Conservation (phyloP, 2,329 filamentous ascomycete genomes). For the Torrubiella hemipterigena region DNA sequence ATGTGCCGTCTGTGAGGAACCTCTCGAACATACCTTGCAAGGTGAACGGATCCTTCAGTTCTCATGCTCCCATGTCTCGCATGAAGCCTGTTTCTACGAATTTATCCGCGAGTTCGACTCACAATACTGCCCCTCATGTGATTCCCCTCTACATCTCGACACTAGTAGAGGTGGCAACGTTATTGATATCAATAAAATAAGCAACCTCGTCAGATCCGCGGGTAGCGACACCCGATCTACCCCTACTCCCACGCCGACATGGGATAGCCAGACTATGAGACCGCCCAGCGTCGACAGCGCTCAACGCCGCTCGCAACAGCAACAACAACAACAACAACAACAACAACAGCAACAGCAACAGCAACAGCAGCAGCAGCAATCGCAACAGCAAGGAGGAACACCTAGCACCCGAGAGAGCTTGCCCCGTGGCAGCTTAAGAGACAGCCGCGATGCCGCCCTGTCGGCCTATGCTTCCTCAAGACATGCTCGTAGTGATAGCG, state of each 20-base stretch:
- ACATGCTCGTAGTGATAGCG: slow-evolving; percentile 71
- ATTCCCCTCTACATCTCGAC: slow-evolving; percentile 83
- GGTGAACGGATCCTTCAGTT: slow-evolving; percentile 93
- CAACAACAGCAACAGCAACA: slow-evolving; percentile 9
- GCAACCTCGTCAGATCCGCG: slow-evolving; percentile 78
- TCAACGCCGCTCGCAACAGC: slow-evolving; percentile 23
- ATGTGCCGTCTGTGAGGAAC: slow-evolving; percentile 94
- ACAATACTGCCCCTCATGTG: slow-evolving; percentile 87
- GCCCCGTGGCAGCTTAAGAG: slow-evolving; percentile 28
- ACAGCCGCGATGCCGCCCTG: slow-evolving; percentile 34
- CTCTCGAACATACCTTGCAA: slow-evolving; percentile 84
- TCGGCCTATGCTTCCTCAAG: slow-evolving; percentile 33
- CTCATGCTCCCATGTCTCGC: slow-evolving; percentile 91
- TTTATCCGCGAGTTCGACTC: slow-evolving; percentile 92
- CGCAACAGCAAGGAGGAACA: slow-evolving; percentile 6
- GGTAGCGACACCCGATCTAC: slow-evolving; percentile 48
- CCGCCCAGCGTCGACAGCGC: slow-evolving; percentile 36
- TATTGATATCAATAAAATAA: slow-evolving; percentile 88
- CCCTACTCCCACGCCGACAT: slow-evolving; percentile 50
- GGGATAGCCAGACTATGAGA: slow-evolving; percentile 51
- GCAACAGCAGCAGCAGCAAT: slow-evolving; percentile 18
- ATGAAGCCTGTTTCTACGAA: slow-evolving; percentile 98
- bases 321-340: slow-evolving; percentile 20
- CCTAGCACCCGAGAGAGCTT: slow-evolving; percentile 21
- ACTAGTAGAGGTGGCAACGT: slow-evolving; percentile 89